Conservation (phyloP, 768 basidiomycete genomes). For the Pulveroboletus sp. region DNA sequence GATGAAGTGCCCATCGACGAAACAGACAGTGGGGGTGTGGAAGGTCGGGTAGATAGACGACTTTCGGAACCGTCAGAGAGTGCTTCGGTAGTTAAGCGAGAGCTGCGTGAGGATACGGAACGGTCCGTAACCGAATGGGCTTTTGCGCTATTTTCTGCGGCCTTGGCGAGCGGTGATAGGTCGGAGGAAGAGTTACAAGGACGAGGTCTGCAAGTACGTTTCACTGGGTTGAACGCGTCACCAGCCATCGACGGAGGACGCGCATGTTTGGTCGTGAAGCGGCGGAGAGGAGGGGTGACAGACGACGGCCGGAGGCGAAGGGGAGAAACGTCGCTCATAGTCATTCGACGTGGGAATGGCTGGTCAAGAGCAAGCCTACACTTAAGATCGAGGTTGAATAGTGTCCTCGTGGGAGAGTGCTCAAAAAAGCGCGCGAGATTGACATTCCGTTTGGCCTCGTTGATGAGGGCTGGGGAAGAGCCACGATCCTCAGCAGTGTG, state of each 20-base stretch:
- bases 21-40: conserved; percentile 30
- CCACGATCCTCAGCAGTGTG: conserved; percentile 17
- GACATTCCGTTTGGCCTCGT: conserved; percentile 28
- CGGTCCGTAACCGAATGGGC: conserved; percentile 16
- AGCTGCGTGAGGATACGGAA: conserved; percentile 17
- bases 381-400: conserved; percentile 33
- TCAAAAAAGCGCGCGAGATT: conserved; percentile 42
- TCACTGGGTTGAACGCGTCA: conserved; percentile 28
- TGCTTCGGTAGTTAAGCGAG: conserved; percentile 22
- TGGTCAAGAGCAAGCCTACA: conserved; percentile 27
- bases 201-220: conserved; percentile 27
- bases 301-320: conserved; percentile 33
- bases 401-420: conserved; percentile 31
- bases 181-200: conserved; percentile 16
- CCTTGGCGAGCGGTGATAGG: conserved; percentile 14
- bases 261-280: conserved; percentile 24
- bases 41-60: conserved; percentile 23
- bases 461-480: conserved; percentile 14
- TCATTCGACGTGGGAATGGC: conserved; percentile 33
- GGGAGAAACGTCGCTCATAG: conserved; percentile 34
- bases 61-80: conserved; percentile 22
- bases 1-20: conserved; percentile 24
- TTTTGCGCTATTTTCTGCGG: conserved; percentile 16
- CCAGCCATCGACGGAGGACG: conserved; percentile 25
- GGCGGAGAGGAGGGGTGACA: conserved; percentile 25